A percentile compares a stretch with the other conserved stretches of the same genome.
Conservation (phyloP, 176 grass and related monocot genomes). For the Tuctoria greenei region DNA sequence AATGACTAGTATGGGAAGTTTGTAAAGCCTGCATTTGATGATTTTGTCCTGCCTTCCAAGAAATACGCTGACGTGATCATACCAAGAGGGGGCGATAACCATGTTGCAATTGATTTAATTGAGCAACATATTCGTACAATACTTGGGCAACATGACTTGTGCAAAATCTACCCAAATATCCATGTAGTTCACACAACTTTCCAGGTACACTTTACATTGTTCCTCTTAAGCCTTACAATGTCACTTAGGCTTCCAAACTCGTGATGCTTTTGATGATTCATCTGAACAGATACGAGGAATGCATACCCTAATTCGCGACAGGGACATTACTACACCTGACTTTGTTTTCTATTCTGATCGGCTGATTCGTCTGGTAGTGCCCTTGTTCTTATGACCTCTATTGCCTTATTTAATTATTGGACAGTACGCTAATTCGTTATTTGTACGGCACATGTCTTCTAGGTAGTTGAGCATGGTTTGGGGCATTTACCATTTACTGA, state of each 20-base stretch:
- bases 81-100: constrained; percentile 84
- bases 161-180: constrained; percentile 87
- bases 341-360: constrained; percentile 98
- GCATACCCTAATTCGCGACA: constrained; percentile 94
- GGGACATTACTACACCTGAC: constrained; percentile 71
- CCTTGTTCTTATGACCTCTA: constrained; percentile 26
- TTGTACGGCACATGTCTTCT: constrained; percentile 34
- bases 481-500: constrained; percentile 95
- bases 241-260: constrained; percentile 5
- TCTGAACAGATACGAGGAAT: constrained; percentile 78
- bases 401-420: neutral
- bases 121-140: constrained; percentile 88
- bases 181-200: constrained; percentile 86
- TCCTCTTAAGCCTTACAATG: constrained; percentile 16
- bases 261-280: constrained; percentile 20
- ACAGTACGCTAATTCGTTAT: constrained; percentile 24
- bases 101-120: constrained; percentile 92
- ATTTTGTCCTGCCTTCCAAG: constrained; percentile 89
- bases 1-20: constrained; percentile 82
- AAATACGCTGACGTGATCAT: constrained; percentile 99
- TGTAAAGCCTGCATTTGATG: constrained; percentile 90
- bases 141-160: constrained; percentile 87
- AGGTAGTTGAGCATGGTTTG: constrained; percentile 93
- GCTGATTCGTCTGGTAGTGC: constrained; percentile 78
- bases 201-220: constrained; percentile 57